Evolutionary conservation across 2,329 filamentous ascomycete genomes (phyloP).

Genomic region (Fusarium tjaetaba): DNA sequence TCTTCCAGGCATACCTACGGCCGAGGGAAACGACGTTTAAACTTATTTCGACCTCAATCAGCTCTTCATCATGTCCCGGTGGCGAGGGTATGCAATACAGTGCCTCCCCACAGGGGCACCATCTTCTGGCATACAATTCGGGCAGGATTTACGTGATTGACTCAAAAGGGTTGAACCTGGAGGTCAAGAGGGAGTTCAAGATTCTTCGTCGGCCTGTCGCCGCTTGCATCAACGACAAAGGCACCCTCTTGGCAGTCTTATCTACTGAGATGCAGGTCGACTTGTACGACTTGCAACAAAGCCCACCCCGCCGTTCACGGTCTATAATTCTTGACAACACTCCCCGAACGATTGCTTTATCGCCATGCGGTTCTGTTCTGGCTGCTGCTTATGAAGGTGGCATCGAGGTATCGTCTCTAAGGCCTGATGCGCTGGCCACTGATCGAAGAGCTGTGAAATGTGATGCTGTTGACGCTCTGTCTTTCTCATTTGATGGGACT

Average conservation of each 20-base stretch:
- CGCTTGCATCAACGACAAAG: constrained; percentile 82
- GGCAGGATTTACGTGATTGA: constrained; percentile 85
- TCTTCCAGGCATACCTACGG: constrained; percentile 79
- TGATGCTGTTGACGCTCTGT: constrained; percentile 76
- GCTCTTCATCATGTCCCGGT: constrained; percentile 82
- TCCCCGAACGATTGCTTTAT: constrained; percentile 81
- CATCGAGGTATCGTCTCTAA: constrained; percentile 86
- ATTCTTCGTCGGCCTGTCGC: constrained; percentile 79
- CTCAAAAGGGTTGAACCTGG: constrained; percentile 66
- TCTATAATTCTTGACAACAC: constrained; percentile 81
- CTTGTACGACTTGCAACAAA: constrained; percentile 76
- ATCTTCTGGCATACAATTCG: constrained; percentile 84
- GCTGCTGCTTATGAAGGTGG: constrained; percentile 87
- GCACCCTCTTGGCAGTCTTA: constrained; percentile 78
- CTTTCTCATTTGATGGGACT: constrained; percentile 81
- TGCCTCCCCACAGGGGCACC: constrained; percentile 78
- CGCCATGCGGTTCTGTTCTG: constrained; percentile 82
- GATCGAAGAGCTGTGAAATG: constrained; percentile 83
- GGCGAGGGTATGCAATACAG: constrained; percentile 88
- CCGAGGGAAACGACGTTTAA: constrained; percentile 78
- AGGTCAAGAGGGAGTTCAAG: constrained; percentile 81
- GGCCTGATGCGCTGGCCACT: constrained; percentile 68
- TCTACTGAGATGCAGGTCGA: constrained; percentile 87
- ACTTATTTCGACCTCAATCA: constrained; percentile 84
- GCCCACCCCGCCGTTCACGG: constrained; percentile 75